These are phyloP conservation scores for Tarenaya hassleriana DNA, from an alignment of 345 rosid genomes.

Conservation along the genomic window DNA sequence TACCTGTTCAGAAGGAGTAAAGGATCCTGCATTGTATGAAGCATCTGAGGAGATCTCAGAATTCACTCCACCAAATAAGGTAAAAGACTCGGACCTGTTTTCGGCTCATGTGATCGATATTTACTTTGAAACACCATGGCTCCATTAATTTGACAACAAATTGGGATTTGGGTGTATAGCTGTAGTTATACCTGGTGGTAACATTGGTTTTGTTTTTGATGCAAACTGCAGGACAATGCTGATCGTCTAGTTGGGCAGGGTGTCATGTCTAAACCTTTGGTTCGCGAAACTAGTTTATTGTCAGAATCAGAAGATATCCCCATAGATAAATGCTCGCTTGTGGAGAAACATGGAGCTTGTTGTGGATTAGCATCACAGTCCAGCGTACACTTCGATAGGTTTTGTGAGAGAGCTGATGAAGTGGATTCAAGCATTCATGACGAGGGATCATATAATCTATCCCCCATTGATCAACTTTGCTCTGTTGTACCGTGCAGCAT, in stretches of 20 bases:
- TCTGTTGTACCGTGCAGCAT: conserved; percentile 67
- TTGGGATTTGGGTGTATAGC: too few relatives aligned
- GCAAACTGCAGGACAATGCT: conserved; percentile 26
- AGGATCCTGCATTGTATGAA: conserved; percentile 19
- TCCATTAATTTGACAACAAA: too few relatives aligned
- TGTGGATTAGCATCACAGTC: conserved; percentile 33
- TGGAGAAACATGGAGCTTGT: conserved; percentile 22
- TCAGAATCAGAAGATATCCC: conserved; percentile 56
- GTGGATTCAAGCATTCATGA: conserved; percentile 35
- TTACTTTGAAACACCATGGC: too few relatives aligned
- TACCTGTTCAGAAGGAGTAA: conserved; percentile 12
- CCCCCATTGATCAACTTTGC: conserved; percentile 58
- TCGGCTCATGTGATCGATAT: too few relatives aligned
- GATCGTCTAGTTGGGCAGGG: conserved; percentile 20
- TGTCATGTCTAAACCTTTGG: conserved; percentile 27
- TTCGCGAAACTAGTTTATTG: conserved; percentile 49
- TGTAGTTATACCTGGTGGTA: too few relatives aligned
- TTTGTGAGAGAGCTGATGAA: conserved; percentile 25
- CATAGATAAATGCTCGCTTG: conserved; percentile 45
- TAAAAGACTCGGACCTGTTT: too few relatives aligned
- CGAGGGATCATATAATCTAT: conserved; percentile 34
- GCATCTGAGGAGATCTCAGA: conserved; percentile 20
- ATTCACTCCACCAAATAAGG: too few relatives aligned
- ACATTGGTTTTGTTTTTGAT: too few relatives aligned
- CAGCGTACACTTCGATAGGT: conserved; percentile 33